Conservation (phyloP, 352 stramenopile species). For the Pythium dissotocum region DNA sequence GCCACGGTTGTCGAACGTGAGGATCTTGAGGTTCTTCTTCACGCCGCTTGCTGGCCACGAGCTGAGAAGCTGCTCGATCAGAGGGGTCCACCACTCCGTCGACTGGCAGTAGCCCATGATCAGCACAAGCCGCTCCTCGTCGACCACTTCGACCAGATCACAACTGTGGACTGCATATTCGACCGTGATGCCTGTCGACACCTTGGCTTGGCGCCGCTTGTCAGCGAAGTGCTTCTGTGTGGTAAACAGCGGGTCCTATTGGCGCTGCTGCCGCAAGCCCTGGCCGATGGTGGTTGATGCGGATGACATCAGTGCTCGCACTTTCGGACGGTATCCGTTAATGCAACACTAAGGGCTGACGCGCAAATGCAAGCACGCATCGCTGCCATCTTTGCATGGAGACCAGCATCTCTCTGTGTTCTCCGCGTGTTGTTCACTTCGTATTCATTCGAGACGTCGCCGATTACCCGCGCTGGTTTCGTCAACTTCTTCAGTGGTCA, state of each 20-base stretch:
- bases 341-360: no score
- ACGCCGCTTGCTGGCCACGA: background rate
- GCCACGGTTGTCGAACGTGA: slow-evolving; percentile 67
- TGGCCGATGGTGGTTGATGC: background rate
- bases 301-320: no score
- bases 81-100: slow-evolving; percentile 28
- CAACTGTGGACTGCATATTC: slow-evolving; percentile 31
- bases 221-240: slow-evolving; percentile 33
- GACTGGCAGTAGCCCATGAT: slow-evolving; percentile 31
- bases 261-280: slow-evolving; percentile 37
- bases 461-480: slow-evolving; percentile 4
- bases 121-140: slow-evolving; percentile 26
- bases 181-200: slow-evolving; percentile 49
- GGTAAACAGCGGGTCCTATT: slow-evolving; percentile 45
- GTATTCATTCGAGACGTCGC: background rate
- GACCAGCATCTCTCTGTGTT: no score
- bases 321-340: no score
- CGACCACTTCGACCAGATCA: slow-evolving; percentile 3
- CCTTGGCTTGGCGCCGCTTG: slow-evolving; percentile 32
- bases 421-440: background rate
- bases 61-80: slow-evolving; percentile 22
- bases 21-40: slow-evolving; percentile 36
- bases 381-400: no score
- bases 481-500: background rate
- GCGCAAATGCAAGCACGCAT: no score